Evolutionary conservation across 208 protist genomes (phyloP), one percentile per base, ranked within the genome.

Genomic region (Acanthamoeba sp.): DNA sequence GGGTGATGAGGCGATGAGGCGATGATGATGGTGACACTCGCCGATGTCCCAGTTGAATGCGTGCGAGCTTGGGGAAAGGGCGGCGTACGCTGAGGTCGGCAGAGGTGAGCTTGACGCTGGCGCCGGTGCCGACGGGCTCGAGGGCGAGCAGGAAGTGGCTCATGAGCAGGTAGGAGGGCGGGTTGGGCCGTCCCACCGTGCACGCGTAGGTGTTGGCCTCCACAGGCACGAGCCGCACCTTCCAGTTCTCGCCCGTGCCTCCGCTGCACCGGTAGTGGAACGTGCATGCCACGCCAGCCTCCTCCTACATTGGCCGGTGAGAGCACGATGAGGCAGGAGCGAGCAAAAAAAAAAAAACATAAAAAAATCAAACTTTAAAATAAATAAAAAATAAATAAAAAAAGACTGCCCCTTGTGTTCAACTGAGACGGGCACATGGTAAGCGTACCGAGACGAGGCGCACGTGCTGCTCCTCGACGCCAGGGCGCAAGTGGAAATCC

Each of bases 221-320:
- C 24, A 80, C 5, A 5, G 69, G 69, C 24, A 18, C 69, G 9
- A 80, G 9, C 10, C 36, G 38, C 5, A 80, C 12, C 69, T 80
- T 80, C 69, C 69, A 80, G 38, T 80, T 80, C 69, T 80, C 69
- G n/a, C 69, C 69, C 24, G 69, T 80, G 36, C 69, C 69, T 80
- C 69, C 69, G 69, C 69, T 80, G 32, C 69, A 80, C 16, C 69
- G 69, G 36, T 80, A 80, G 18, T 5, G 38, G 69, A 80, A 80
- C 9, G 36, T 48, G 38, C 69, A 80, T 16, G 69, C 69, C 34
- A 80, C n/a, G 4, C 69, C 69, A 45, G 69, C 69, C 38, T 45
- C 69, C 36, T 80, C 69, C 69, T 80, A 55, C 48, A 16, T 55
- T n/a, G n/a, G n/a, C n/a, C n/a, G n/a, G n/a, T n/a, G n/a, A n/a